These are phyloP conservation scores for Alternaria sp. DNA, from an alignment of 2,329 filamentous ascomycete genomes.

Conservation along the genomic window DNA sequence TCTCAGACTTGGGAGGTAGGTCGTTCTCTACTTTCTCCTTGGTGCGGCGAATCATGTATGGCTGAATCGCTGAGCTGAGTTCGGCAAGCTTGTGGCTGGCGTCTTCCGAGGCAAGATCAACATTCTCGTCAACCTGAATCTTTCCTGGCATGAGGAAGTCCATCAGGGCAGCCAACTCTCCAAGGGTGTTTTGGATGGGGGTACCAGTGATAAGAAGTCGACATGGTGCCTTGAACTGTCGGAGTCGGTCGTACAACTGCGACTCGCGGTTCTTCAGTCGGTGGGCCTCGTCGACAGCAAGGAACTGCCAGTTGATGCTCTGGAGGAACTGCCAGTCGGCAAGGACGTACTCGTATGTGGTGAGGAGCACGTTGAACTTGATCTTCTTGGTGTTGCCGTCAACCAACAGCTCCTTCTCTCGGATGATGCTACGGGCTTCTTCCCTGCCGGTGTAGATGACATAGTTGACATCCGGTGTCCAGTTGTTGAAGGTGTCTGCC, in stretches of 20 bases:
- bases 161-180: constrained; percentile 88
- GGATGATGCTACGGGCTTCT: constrained; percentile 82
- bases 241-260: constrained; percentile 84
- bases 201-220: constrained; percentile 95
- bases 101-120: constrained; percentile 80
- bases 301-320: constrained; percentile 95
- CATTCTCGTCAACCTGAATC: constrained; percentile 87
- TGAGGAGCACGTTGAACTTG: constrained; percentile 97
- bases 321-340: constrained; percentile 83
- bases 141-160: constrained; percentile 98
- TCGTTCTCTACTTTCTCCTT: constrained; percentile 98
- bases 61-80: constrained; percentile 84
- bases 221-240: constrained; percentile 85
- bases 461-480: constrained; percentile 96
- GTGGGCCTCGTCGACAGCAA: constrained; percentile 96
- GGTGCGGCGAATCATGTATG: constrained; percentile 92
- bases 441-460: constrained; percentile 95
- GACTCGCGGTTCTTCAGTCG: constrained; percentile 96
- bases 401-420: constrained; percentile 85
- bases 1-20: constrained; percentile 94
- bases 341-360: constrained; percentile 96
- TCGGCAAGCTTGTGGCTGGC: constrained; percentile 87
- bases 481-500: constrained; percentile 96
- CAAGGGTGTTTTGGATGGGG: constrained; percentile 95
- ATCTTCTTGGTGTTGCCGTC: constrained; percentile 86